Base-by-base conservation (phyloP, 2,329 filamentous ascomycete genomes). In the Whalleya microplaca region DNA sequence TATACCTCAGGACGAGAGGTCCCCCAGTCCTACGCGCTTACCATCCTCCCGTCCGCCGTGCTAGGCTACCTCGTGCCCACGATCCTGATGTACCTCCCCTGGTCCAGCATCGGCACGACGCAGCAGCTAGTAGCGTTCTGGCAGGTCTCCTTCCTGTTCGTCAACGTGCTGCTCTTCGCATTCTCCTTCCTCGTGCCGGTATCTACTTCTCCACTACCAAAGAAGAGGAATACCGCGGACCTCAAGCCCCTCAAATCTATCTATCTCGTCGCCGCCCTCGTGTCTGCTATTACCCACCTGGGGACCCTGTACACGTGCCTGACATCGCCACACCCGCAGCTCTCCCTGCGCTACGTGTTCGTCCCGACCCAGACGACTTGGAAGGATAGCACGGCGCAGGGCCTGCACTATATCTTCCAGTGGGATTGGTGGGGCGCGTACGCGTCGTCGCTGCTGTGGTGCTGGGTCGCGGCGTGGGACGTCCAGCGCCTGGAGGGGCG, bases 331-430 rank as follows among this genome's bases (percentile, higher is more conserved):
- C 43, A 64, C 48, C 63, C 65, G 23, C 52, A 59, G 43, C 61
- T 69, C 37, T 56, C 58, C 49, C 58, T 68, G 21, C 43, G 56
- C 21, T 64, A 63, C 49, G 62, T 70, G 10, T 69, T 71, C 50
- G 32, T 68, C 12, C 69, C 69, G 14, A 51, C 59, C 45, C 50
- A 56, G 19, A 40, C 21, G 4, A 42, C 46, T 1, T 63, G 62
- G 66, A 58, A 54, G 32, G 58, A 59, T 2, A 63, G 52, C 56
- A 65, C 65, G 21, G 59, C 59, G 20, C 49, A 58, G 9, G 68
- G 67, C 14, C 51, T 70, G 48, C 68, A 71, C 48, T 71, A 68
- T 18, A 67, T 69, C 60, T 70, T 71, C 63, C 67, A 69, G 59
- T 29, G 64, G 29, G 69, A 71, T 54, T 64, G 61, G 58, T 66